A percentile compares a stretch with the other conserved stretches of the same genome.
Evolutionary conservation across 2,329 filamentous ascomycete genomes (phyloP).

Genomic region (Xylariaceae sp.): DNA sequence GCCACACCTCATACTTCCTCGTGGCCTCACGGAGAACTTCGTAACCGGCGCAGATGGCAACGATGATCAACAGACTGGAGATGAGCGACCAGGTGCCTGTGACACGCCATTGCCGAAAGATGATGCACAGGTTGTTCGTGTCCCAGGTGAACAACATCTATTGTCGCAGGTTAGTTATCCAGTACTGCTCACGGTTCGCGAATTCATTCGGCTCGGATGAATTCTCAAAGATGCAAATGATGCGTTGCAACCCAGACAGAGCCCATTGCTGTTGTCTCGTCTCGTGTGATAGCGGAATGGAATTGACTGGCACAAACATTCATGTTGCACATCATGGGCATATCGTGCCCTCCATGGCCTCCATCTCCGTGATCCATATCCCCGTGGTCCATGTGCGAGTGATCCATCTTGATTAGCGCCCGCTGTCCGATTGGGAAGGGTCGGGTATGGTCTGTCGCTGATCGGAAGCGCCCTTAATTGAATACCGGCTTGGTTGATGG

Average conservation of each 20-base stretch:
- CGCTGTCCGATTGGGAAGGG: background rate
- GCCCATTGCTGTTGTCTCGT: background rate
- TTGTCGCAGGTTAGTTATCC: too few relatives aligned
- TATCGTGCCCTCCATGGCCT: slow-evolving; percentile 45
- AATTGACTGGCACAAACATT: slow-evolving; percentile 56
- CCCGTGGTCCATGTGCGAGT: slow-evolving; percentile 44
- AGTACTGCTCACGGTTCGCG: too few relatives aligned
- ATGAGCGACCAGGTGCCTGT: slow-evolving; percentile 69
- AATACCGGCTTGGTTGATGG: background rate
- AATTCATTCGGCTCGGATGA: too few relatives aligned
- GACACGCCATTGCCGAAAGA: slow-evolving; percentile 90
- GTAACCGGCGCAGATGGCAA: slow-evolving; percentile 85
- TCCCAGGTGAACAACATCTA: slow-evolving; percentile 99
- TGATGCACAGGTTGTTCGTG: slow-evolving; percentile 88
- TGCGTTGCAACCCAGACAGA: background rate
- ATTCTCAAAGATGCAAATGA: background rate
- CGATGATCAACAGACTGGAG: slow-evolving; percentile 76
- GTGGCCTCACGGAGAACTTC: slow-evolving; percentile 78
- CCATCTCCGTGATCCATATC: slow-evolving; percentile 54
- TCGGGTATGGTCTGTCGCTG: too few relatives aligned
- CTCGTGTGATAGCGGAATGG: background rate
- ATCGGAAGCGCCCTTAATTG: too few relatives aligned
- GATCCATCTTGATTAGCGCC: slow-evolving; percentile 28
- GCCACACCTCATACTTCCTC: slow-evolving; percentile 67
- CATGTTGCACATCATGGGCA: slow-evolving; percentile 71